Base-by-base conservation (phyloP, 495 filamentous ascomycete species). In the Aspergillus steynii region DNA sequence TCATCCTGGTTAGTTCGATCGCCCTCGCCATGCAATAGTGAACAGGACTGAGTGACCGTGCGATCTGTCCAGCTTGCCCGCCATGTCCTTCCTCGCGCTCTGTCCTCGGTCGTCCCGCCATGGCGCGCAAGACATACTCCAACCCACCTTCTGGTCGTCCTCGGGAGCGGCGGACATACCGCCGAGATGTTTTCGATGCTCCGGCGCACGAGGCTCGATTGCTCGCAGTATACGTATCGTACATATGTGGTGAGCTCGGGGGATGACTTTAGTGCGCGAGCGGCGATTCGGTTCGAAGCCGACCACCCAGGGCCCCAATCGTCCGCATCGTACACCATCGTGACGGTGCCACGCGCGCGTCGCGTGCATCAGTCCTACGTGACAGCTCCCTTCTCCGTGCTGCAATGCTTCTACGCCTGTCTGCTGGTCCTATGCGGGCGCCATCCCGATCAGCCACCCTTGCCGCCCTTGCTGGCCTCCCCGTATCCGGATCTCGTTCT, bases 121-220 rank as follows among this genome's bases (percentile, higher is more conserved):
- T 66, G 67, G 58, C 77, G 74, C 52, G 56, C 61, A 14, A 67
- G 52, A 37, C 49, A 67, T 53, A 55, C 66, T 12, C 79, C 83
- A 27, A 82, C 85, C 34, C 93, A 92, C 72, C 78, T 95, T 52
- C 78, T 96, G 28, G 82, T 96, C 59, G 85, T 97, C 55, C 88
- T 97, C 55, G 95, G 95, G 46, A 94, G 90, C 29, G 95, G 95
- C 59, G 95, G 95, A 4, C 95, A 99, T 77, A 97, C 94, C 1
- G 85, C 91, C 12, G 95, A 99, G 78, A 96, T 98, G 90, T 77
- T 97, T 50, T 85, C 87, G 61, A 87, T 96, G 74, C 80, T 98
- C 28, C 71, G 81, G 28, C 77, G 81, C 29, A 74, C 77, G 50
- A 53, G 64, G 26, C 70, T 82, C 26, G 70, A 83, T 56, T 70